Conservation (phyloP, 2,329 filamentous ascomycete genomes). For the Fusarium sp. region DNA sequence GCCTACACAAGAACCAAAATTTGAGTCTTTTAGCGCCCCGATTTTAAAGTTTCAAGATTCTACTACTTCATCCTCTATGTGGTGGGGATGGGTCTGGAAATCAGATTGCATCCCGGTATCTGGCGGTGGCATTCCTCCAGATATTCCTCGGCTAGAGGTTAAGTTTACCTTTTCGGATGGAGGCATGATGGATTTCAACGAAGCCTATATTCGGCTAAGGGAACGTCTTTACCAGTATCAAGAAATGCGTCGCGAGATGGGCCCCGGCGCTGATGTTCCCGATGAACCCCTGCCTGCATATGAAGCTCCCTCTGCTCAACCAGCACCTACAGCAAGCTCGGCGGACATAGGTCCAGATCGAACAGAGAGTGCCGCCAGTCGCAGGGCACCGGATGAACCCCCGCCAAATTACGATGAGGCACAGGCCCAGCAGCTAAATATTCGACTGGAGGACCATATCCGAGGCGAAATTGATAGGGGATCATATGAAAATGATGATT, state of each 20-base stretch:
- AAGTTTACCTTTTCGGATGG: constrained; percentile 93
- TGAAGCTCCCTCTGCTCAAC: constrained; percentile 62
- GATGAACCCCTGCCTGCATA: constrained; percentile 91
- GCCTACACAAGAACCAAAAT: constrained; percentile 65
- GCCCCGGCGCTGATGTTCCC: constrained; percentile 72
- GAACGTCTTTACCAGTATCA: constrained; percentile 84
- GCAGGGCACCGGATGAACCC: constrained; percentile 71
- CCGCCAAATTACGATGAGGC: constrained; percentile 93
- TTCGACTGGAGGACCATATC: constrained; percentile 72
- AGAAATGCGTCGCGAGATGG: constrained; percentile 75
- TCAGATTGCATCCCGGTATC: constrained; percentile 81
- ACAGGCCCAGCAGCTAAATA: constrained; percentile 73
- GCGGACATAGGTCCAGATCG: constrained; percentile 43
- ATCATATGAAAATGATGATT: constrained; percentile 43
- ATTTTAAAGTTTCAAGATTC: constrained; percentile 89
- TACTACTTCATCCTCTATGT: constrained; percentile 80
- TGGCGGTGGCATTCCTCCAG: constrained; percentile 81
- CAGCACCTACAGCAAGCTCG: constrained; percentile 40
- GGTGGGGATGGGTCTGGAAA: constrained; percentile 93
- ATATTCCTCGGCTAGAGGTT: constrained; percentile 77
- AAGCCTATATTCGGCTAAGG: constrained; percentile 82
- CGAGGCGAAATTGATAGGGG: constrained; percentile 76
- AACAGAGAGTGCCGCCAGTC: constrained; percentile 51
- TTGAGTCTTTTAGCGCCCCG: constrained; percentile 90
- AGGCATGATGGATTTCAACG: constrained; percentile 91